phyloP scores from a whole-genome alignment of 2,329 filamentous ascomycete species.

The Cytospora piceae region DNA sequence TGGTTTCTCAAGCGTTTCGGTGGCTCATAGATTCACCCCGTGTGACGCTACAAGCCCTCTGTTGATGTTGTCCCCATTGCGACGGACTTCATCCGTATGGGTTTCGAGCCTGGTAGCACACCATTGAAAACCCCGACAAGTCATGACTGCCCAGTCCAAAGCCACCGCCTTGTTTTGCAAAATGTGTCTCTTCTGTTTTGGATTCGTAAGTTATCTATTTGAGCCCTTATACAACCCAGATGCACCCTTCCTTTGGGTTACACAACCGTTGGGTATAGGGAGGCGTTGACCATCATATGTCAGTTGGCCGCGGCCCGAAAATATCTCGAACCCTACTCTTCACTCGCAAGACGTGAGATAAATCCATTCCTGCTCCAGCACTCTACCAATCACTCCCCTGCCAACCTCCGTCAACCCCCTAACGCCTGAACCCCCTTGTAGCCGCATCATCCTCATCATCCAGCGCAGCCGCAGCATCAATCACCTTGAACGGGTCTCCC shows the following conservation, averaged over 20 bases:
- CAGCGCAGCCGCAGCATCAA: slow-evolving; percentile 39
- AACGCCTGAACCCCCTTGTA: slow-evolving; percentile 53
- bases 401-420: slow-evolving; percentile 38
- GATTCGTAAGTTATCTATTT: not conserved
- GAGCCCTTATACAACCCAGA: not conserved
- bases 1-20: no score
- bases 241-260: not conserved
- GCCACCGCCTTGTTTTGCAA: not conserved
- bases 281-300: not conserved
- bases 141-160: not conserved
- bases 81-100: no score
- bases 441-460: slow-evolving; percentile 37
- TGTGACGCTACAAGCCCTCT: no score
- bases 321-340: not conserved
- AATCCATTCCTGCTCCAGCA: not conserved
- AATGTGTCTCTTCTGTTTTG: not conserved
- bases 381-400: not conserved
- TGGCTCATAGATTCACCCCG: no score
- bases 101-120: no score
- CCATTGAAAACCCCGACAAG: no score
- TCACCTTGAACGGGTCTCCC: slow-evolving; percentile 67
- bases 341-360: not conserved
- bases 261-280: not conserved
- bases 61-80: no score
- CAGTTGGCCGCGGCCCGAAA: not conserved